Evolutionary conservation across 192 early-diverging fungal species (phyloP), one percentile per base, ranked within the genome.

Genomic region (Borealophlyctis nickersoniae): DNA sequence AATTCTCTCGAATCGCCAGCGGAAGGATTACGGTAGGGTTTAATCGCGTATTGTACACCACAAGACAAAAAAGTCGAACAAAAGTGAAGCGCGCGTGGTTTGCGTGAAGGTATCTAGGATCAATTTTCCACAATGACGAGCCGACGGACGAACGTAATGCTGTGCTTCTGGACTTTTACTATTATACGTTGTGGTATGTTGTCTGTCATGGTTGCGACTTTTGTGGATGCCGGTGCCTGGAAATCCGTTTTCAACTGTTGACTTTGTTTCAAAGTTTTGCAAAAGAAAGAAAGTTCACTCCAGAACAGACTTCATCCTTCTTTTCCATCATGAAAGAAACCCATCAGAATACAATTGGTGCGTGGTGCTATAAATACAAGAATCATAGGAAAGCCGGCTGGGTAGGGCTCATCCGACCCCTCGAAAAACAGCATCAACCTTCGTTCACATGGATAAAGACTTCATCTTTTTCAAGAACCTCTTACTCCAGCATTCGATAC

Each of bases 251-350:
- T 45, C 66, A 11, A 22, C 2, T 2, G 34, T 22, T 29, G n/a
- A n/a, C n/a, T n/a, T n/a, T 56, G 0, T 22, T 24, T 3, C 4
- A 23, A 36, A 81, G 80, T 16, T 77, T 81, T 49, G 77, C 77
- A 5, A 77, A 80, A 60, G 61, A 82, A 13, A 29, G 71, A 14
- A 14, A 66, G 22, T 72, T 83, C 30, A 58, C 78, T n/a, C 78
- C 80, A 23, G 78, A 77, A 32, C 76, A 84, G 58, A 66, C 80
- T 2, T 83, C 80, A 9, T 70, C 75, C 11, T 79, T 84, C 60
- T 84, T 84, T 65, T 82, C 82, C 11, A 81, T 84, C 36, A 76
- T 84, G 69, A 80, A 81, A 52, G 50, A 31, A 33, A 84, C 77
- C 16, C 77, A 83, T 58, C 56, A 62, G 14, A 27, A 65, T 26